Percentiles rank a stretch among this genome's conserved stretches.
phyloP scores from a whole-genome alignment of 2,329 filamentous ascomycete species.

The Shiraia sp. region DNA sequence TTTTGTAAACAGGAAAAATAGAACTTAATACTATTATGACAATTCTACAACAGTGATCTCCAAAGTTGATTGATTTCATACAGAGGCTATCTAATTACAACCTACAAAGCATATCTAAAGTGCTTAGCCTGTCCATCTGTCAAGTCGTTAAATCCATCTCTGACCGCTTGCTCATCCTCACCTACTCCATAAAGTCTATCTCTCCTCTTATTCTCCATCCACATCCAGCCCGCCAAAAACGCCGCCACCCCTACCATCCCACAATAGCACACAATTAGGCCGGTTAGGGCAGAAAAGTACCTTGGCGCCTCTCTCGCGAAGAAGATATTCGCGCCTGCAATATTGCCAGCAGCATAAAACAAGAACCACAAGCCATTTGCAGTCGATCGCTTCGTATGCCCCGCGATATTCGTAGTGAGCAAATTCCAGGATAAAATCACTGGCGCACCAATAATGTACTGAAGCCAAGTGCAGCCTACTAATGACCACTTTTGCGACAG shows the following conservation, averaged over 20 bases:
- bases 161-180: conserved; percentile 34
- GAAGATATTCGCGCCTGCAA: conserved; percentile 54
- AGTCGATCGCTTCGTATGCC: conserved; percentile 57
- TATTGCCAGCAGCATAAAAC: conserved; percentile 55
- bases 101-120: conserved; percentile 41
- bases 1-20: no score
- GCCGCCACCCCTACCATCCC: conserved; percentile 44
- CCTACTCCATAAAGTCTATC: conserved; percentile 32
- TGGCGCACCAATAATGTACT: conserved; percentile 55
- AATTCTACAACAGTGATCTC: no score
- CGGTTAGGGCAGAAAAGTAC: conserved; percentile 51
- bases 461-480: conserved; percentile 59
- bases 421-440: conserved; percentile 59
- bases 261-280: conserved; percentile 50
- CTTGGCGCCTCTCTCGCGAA: conserved; percentile 50
- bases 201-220: conserved; percentile 37
- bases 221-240: conserved; percentile 34
- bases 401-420: conserved; percentile 49
- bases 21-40: no score
- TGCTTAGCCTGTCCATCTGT: conserved; percentile 40
- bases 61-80: no score
- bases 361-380: conserved; percentile 57
- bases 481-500: conserved; percentile 53
- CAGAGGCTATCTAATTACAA: background rate
- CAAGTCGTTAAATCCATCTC: conserved; percentile 41